phyloP scores from a whole-genome alignment of 2,329 filamentous ascomycete genomes.

The Trichoderma simmonsii region DNA sequence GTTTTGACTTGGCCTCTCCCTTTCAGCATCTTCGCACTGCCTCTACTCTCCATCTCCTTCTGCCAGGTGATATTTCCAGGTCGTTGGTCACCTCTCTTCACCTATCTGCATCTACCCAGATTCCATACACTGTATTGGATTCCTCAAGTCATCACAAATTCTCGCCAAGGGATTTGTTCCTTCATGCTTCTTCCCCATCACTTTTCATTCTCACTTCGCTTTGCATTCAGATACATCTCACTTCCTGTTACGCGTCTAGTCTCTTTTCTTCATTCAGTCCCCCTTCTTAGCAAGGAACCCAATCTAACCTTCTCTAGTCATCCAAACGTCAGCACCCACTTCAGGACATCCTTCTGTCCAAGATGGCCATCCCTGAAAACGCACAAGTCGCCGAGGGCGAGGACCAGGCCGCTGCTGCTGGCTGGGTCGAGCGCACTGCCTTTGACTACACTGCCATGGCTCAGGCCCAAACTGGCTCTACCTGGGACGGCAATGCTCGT shows the following conservation, averaged over 20 bases:
- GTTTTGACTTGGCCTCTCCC: background rate
- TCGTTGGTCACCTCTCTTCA: background rate
- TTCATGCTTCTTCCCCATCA: background rate
- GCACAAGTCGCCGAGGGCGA: constrained; percentile 11
- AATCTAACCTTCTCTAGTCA: background rate
- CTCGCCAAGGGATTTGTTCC: background rate
- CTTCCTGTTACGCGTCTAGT: background rate
- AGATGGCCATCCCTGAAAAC: constrained; percentile 11
- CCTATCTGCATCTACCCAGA: background rate
- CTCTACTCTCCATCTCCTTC: background rate
- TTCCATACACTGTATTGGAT: background rate
- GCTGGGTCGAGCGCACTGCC: constrained; percentile 46
- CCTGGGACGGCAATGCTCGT: constrained; percentile 54
- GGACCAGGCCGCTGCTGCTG: constrained; percentile 20
- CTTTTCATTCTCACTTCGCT: constrained; percentile 9
- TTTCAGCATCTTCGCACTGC: no score
- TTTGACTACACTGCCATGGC: constrained; percentile 46
- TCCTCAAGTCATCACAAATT: background rate
- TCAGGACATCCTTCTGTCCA: background rate
- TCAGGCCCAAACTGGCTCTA: constrained; percentile 21
- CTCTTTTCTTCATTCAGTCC: no score
- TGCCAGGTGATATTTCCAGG: background rate
- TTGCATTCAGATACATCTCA: background rate
- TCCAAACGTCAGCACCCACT: background rate
- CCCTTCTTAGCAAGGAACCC: background rate